These are phyloP conservation scores for Rubus parviflorus DNA, from an alignment of 306 rosid species.

Conservation along the genomic window DNA sequence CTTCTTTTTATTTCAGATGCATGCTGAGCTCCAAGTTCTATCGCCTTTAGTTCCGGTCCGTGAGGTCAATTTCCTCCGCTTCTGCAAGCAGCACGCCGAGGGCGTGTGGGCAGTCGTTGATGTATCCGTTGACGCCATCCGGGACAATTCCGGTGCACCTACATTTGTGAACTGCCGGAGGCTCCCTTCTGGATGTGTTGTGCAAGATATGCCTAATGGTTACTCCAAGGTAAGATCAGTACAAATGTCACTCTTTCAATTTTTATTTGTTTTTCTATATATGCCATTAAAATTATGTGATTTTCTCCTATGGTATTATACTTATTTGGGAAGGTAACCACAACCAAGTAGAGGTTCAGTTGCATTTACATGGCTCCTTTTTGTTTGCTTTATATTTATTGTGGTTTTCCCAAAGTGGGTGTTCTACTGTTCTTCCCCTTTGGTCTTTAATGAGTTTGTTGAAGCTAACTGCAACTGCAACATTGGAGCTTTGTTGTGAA, in stretches of 20 bases:
- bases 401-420: slow-evolving; percentile 29
- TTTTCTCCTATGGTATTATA: background rate
- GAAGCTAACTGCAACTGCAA: slow-evolving; percentile 29
- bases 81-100: slow-evolving; percentile 96
- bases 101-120: slow-evolving; percentile 97
- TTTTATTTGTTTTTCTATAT: background rate
- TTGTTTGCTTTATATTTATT: slow-evolving; percentile 29
- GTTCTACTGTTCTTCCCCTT: slow-evolving; percentile 9
- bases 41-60: slow-evolving; percentile 92
- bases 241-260: background rate
- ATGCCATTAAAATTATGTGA: background rate
- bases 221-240: slow-evolving; percentile 72
- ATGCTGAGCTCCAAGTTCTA: slow-evolving; percentile 91
- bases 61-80: slow-evolving; percentile 73
- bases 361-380: slow-evolving; percentile 17
- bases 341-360: slow-evolving; percentile 24
- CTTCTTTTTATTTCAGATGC: slow-evolving; percentile 51
- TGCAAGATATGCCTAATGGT: slow-evolving; percentile 99
- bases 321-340: slow-evolving; percentile 15
- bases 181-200: slow-evolving; percentile 97
- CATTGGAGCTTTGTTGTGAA: slow-evolving; percentile 24
- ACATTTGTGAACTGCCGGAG: slow-evolving; percentile 63
- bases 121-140: slow-evolving; percentile 62
- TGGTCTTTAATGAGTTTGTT: slow-evolving; percentile 35
- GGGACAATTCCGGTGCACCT: slow-evolving; percentile 56